phyloP scores from a whole-genome alignment of 1,139 yeast genomes.

The Maudiozyma humilis region DNA sequence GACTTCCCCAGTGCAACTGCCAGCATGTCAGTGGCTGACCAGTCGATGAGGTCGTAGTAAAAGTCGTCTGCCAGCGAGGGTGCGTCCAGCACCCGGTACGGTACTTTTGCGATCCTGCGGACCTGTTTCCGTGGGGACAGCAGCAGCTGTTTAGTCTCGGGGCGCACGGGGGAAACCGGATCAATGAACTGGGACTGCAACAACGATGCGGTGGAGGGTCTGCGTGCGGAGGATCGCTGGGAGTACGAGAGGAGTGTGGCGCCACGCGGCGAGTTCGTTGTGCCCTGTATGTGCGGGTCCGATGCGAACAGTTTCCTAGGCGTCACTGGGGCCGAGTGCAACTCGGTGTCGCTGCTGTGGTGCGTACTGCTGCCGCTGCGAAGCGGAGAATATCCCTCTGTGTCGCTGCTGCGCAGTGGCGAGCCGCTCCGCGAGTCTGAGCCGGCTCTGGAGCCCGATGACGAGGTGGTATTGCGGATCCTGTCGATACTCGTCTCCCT shows the following conservation, averaged over 20 bases:
- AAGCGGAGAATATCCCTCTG: no score
- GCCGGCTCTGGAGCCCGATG: no score
- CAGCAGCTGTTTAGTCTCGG: slow-evolving; percentile 72
- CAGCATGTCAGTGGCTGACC: slow-evolving; percentile 86
- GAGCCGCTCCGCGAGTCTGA: no score
- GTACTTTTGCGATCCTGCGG: slow-evolving; percentile 73
- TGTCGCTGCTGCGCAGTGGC: no score
- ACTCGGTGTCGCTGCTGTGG: no score
- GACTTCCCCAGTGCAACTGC: slow-evolving; percentile 88
- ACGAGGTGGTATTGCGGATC: slow-evolving; percentile 28
- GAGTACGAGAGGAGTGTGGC: slow-evolving; percentile 63
- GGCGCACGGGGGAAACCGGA: slow-evolving; percentile 79
- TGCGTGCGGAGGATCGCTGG: slow-evolving; percentile 49
- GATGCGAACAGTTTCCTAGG: slow-evolving; percentile 28
- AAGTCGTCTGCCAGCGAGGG: slow-evolving; percentile 94
- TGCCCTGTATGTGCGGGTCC: slow-evolving; percentile 32
- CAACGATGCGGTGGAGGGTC: slow-evolving; percentile 47
- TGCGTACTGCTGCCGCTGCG: no score
- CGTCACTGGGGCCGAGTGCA: slow-evolving; percentile 36
- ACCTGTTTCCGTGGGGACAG: slow-evolving; percentile 76
- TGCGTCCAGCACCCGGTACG: slow-evolving; percentile 90
- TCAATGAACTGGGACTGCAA: slow-evolving; percentile 52
- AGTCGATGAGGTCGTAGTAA: slow-evolving; percentile 82
- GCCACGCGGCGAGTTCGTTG: slow-evolving; percentile 40
- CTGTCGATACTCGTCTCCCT: slow-evolving; percentile 26